Base-by-base conservation (phyloP, 1,284 basidiomycete species). In the Microbotryomycetes sp. region DNA sequence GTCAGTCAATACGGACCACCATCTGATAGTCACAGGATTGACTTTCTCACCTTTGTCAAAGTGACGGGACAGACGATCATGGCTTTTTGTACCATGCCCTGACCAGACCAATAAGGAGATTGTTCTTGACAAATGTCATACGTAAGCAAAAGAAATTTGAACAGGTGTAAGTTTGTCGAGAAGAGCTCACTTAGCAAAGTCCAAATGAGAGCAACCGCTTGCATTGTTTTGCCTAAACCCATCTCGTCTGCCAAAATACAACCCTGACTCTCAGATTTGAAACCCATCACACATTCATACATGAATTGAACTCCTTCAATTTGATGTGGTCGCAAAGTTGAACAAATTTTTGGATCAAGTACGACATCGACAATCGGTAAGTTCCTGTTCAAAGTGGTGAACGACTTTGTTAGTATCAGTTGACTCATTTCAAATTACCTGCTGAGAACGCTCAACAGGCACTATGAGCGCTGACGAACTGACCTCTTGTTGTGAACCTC, bases 191-290 rank as follows among this genome's bases (percentile, higher is more conserved):
- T 88, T 36, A 96, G 80, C 19, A 97, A 78, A 0, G 89, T 96
- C 86, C 89, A 90, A 16, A 93, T 80, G 7, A 97, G 80, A 14
- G 86, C 80, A 54, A 97, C 92, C 0, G 92, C 92, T 83, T 94
- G 77, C 22, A 77, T 77, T 0, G 92, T 96, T 78, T 97, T 97
- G 19, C 92, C 92, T 59, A 96, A 82, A 51, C 92, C 92, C 89
- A 96, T 94, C 72, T 98, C 94, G 76, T 99, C 96, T 1, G 94
- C 96, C 29, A 99, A 81, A 65, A 99, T 97, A 71, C 90, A 94
- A 1, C 96, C 96, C 69, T 90, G 73, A 1, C 78, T 79, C 32
- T 92, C 89, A 70, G 86, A 88, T 31, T 88, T 82, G 75, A 97
- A 80, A 7, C 93, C 93, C 90, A 97, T 97, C 23, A 94, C 88